Base-by-base conservation (phyloP, 148 eudicot species). In the Cornus suecica region DNA sequence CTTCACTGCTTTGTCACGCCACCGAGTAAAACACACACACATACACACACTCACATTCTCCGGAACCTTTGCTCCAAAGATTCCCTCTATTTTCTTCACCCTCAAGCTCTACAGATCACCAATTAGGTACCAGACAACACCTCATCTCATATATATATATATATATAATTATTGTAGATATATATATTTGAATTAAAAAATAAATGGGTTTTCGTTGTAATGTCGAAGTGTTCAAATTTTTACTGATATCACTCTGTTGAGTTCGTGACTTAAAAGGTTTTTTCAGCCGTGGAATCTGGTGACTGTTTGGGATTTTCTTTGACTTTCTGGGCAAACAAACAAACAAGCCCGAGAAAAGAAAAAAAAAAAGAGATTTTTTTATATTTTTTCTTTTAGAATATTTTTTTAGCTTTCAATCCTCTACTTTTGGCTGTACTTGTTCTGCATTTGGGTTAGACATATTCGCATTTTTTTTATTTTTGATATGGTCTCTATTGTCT, bases 61-160 rank as follows among this genome's bases (percentile, higher is more conserved):
- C 45, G 37, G 10, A 16, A 32, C 24, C 76, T 64, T 72, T 32
- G 23, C 62, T 34, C 10, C 34, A 31, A 61, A 65, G 58, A 69
- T 27, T 65, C 61, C 14, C 70, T 11, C 0, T 52, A 79, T 76
- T 75, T 62, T 30, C 85, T 83, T 77, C 69, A 41, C 13, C 14
- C 48, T 77, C 58, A 80, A 76, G 85, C 80, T 73, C 79, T 63
- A 48, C 80, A 76, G 82, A 80, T 73, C 82, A 83, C 74, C 70
- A 41, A 78, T 83, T 84, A 84, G 83, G 87, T 84, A 69, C 61
- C 83, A 69, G 87, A 86, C 82, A 79, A 73, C 76, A 64, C 69
- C 74, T 64, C 75, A 23, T 58, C 62, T 58, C 25, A 2, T 58
- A n/a, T 66, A 75, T 30, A 26, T n/a, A 52, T 74, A 26, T 42